Base-by-base conservation (phyloP, 768 basidiomycete genomes). In the Suillus decipiens region DNA sequence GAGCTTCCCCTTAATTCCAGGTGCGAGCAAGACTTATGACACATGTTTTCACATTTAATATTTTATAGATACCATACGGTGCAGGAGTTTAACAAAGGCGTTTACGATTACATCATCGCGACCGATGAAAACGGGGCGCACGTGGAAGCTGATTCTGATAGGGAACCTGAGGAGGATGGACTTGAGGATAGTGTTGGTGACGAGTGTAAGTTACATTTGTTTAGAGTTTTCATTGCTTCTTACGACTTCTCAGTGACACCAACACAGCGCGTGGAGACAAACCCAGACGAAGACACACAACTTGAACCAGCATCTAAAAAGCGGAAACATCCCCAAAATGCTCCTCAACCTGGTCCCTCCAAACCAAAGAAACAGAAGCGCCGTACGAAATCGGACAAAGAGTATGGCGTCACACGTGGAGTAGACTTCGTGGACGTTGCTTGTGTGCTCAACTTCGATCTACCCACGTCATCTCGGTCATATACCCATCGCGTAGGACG, bases 91-190 rank as follows among this genome's bases (percentile, higher is more conserved):
- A 99, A 99, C 76, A 92, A 93, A 69, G 97, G 97, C 2, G 93
- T 97, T 9, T 99, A 98, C 69, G 95, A 99, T 73, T 98, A 99
- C 74, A 95, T 99, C 66, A 97, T 99, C 61, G 97, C 97, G 1
- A 96, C 96, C 11, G 96, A 99, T 71, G 97, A 99, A 76, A 87
- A 86, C 62, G 85, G 86, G 1, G 79, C 81, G 4, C 80, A 78
- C 4, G 78, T 79, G 1, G 84, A 84, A 61, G 78, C 78, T 17
- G 86, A 88, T 61, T 73, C 74, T n/a, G 82, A 80, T 11, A 76
- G 76, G 12, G 85, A 85, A 60, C 70, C 76, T 22, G 76, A 77
- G 15, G 80, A 71, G n/a, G 68, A 63, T 47, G 72, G 7, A 12
- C 53, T 59, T 9, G 33, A 2, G 10, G 31, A 50, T 51, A 43